Evolutionary conservation across 139 green algal genomes (phyloP), one percentile per base, ranked within the genome.

Genomic region (Astrephomene gubernaculifera): DNA sequence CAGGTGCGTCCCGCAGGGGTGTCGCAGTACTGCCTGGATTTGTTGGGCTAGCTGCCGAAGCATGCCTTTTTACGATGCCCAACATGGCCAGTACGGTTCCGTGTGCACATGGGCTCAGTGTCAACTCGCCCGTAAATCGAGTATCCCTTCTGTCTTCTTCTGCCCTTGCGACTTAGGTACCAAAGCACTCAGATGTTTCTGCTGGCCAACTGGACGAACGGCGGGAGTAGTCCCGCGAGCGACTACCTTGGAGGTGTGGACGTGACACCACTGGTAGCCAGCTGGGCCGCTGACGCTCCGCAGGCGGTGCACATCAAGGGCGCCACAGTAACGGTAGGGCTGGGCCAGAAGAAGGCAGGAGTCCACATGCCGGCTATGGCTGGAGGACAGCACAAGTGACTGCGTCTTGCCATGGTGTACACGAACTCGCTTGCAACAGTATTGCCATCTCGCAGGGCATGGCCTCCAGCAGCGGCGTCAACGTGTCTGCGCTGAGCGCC

Each of bases 161-260:
- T 41, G 61, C 61, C 65, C 4, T 70, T 39, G 12, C 65, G 35
- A 10, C 8, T 52, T 68, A 64, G 70, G 44, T 90, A 86, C 43
- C 88, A 92, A 67, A 84, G 83, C 27, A 82, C 89, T 10, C 31
- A 44, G 38, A 68, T 92, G 35, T 61, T 17, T 0, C 54, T 87
- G 4, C 38, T 71, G 8, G 84, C 83, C 19, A 86, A 72, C 14
- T 92, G 86, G 86, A 81, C 24, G 39, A 90, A 92, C 54, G 86
- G 83, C 7, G 89, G 86, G 17, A 61, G 17, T 35, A 49, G 2
- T 19, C 33, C n/a, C 33, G 0, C 64, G 4, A 38, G 7, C 1
- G 86, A 92, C 49, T 49, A 36, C 7, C 24, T 90, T 9, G 4
- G 41, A 0, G 63, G 49, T 17, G 72, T 82, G 63, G 89, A 92